Evolutionary conservation across 768 basidiomycete genomes (phyloP).

Genomic region (Auriscalpium orientale): DNA sequence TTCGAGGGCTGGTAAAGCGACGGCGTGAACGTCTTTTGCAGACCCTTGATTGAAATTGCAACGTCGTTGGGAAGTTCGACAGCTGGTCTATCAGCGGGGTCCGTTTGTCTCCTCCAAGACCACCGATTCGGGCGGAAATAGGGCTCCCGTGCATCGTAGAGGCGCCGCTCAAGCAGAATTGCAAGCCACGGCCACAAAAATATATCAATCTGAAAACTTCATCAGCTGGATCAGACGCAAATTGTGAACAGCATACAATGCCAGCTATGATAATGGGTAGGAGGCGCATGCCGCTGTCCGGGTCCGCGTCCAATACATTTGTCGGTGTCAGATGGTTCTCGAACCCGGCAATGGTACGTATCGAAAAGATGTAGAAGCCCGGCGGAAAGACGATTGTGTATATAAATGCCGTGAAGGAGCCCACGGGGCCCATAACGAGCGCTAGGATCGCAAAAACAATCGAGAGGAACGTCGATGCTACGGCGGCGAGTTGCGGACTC

Average conservation of each 20-base stretch:
- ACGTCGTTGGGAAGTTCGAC: conserved; percentile 28
- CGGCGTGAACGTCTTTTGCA: conserved; percentile 50
- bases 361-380: conserved; percentile 66
- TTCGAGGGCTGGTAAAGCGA: conserved; percentile 42
- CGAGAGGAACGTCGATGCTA: conserved; percentile 55
- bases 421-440: conserved; percentile 36
- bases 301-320: conserved; percentile 49
- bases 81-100: conserved; percentile 2
- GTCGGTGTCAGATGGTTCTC: conserved; percentile 53
- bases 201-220: conserved; percentile 45
- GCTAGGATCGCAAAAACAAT: conserved; percentile 64
- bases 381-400: conserved; percentile 72
- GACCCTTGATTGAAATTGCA: conserved; percentile 55
- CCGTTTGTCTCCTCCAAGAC: conserved; percentile 11
- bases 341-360: conserved; percentile 59
- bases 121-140: conserved; percentile 15
- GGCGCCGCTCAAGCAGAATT: conserved; percentile 43
- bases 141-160: conserved; percentile 53
- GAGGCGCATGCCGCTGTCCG: conserved; percentile 46
- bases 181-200: conserved; percentile 72
- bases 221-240: background rate
- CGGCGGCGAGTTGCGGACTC: conserved; percentile 65
- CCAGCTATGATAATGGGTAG: conserved; percentile 57
- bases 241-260: conserved; percentile 37
- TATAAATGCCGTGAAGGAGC: conserved; percentile 43